Evolutionary conservation across 192 early-diverging fungal species (phyloP).

Genomic region (Piromyces sp.): DNA sequence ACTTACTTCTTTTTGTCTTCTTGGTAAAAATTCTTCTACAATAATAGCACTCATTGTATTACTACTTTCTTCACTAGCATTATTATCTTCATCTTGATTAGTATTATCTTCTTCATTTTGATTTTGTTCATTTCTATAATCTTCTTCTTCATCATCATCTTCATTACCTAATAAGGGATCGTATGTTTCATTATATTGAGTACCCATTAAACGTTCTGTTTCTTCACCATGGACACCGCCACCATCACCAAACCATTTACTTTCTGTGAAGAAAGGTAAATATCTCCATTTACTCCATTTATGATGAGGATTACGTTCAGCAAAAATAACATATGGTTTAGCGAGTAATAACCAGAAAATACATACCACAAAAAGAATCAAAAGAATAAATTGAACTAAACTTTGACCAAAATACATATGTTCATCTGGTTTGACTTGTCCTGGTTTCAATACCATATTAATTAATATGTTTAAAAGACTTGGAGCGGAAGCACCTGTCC

Average conservation of each 20-base stretch:
- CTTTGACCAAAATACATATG: constrained; percentile 62
- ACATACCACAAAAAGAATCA: constrained; percentile 68
- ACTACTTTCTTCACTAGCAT: background rate
- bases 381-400: constrained; percentile 56
- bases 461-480: constrained; percentile 94
- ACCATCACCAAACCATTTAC: background rate
- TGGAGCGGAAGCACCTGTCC: constrained; percentile 46
- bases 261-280: background rate
- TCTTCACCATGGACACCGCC: background rate
- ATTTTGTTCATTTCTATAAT: background rate
- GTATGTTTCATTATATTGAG: background rate
- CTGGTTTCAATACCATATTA: constrained; percentile 96
- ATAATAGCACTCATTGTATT: background rate
- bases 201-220: background rate
- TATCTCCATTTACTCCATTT: background rate
- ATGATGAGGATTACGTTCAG: constrained; percentile 44
- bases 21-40: background rate
- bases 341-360: constrained; percentile 94
- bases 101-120: background rate
- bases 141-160: background rate
- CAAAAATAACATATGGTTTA: constrained; percentile 75
- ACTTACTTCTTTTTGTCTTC: background rate
- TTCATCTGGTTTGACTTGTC: constrained; percentile 44
- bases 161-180: background rate
- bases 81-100: background rate